Percentiles rank a stretch among this genome's conserved stretches.
phyloP scores from a whole-genome alignment of 345 rosid species.

The Alliaria petiolata region DNA sequence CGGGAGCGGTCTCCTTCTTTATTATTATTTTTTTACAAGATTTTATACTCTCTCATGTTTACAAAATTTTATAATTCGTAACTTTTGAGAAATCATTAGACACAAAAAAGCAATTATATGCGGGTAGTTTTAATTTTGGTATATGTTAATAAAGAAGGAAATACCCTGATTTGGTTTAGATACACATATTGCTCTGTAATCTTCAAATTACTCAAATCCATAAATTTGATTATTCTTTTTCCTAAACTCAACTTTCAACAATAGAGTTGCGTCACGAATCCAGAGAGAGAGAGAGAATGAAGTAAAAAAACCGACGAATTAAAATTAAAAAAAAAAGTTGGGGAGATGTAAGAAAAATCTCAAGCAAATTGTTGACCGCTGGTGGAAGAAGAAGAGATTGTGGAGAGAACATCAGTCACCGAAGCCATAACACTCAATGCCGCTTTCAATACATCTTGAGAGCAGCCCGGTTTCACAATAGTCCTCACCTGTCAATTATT shows the following conservation, averaged over 20 bases:
- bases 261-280: constrained; percentile 6
- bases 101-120: too few species aligned
- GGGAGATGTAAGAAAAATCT: background rate
- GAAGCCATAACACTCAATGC: constrained; percentile 94
- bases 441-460: constrained; percentile 94
- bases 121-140: too few species aligned
- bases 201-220: background rate
- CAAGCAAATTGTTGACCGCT: constrained; percentile 28
- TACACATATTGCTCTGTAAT: background rate
- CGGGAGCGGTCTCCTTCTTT: constrained; percentile 2
- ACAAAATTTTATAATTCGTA: too few species aligned
- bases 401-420: constrained; percentile 80
- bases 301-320: background rate
- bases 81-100: too few species aligned
- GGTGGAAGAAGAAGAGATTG: constrained; percentile 53
- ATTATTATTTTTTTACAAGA: background rate
- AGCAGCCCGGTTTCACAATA: constrained; percentile 92
- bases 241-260: constrained; percentile 25
- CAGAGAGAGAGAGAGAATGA: background rate
- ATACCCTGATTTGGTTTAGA: background rate
- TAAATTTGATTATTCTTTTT: background rate
- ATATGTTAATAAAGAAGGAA: background rate
- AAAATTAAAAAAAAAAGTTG: background rate
- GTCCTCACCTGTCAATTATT: constrained; percentile 53
- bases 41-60: too few species aligned